These are phyloP conservation scores for Aspergillus ibericus DNA, from an alignment of 2,329 filamentous ascomycete species.

Conservation along the genomic window DNA sequence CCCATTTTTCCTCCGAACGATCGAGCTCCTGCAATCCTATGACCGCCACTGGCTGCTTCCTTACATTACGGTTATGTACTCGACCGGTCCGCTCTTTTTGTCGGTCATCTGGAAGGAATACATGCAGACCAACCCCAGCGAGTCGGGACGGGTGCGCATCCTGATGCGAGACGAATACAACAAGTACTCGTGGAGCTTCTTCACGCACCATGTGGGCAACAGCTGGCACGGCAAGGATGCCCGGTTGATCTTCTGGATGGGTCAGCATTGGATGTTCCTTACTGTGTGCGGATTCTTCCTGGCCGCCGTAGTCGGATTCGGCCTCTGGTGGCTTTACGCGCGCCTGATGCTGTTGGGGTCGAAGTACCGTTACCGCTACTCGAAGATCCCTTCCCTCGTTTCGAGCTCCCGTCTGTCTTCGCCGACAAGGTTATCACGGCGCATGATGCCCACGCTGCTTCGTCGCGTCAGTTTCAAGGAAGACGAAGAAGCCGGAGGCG, in stretches of 20 bases:
- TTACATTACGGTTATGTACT: conserved; percentile 79
- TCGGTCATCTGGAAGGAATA: conserved; percentile 76
- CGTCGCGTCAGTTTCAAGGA: conserved; percentile 42
- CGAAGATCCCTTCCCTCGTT: conserved; percentile 30
- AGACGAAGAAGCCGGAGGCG: conserved; percentile 38
- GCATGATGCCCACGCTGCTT: conserved; percentile 36
- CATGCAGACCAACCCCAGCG: conserved; percentile 49
- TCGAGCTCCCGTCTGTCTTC: conserved; percentile 31
- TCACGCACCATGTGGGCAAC: conserved; percentile 64
- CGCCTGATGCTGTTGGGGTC: conserved; percentile 45
- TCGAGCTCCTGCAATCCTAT: conserved; percentile 66
- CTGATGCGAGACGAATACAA: conserved; percentile 72
- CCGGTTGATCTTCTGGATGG: conserved; percentile 65
- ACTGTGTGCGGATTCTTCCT: conserved; percentile 54
- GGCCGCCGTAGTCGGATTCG: conserved; percentile 49
- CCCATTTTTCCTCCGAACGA: conserved; percentile 70
- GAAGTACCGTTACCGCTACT: conserved; percentile 43
- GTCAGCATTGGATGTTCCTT: conserved; percentile 57
- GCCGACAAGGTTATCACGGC: conserved; percentile 36
- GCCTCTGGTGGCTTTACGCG: conserved; percentile 53
- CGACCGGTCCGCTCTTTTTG: conserved; percentile 73
- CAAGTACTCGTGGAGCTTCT: conserved; percentile 68
- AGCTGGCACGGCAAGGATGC: conserved; percentile 67
- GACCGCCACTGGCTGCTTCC: conserved; percentile 67
- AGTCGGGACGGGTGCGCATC: conserved; percentile 60